A percentile compares a stretch with the other conserved stretches of the same genome.
Conservation (phyloP, 805 yeast species). For the Hanseniaspora nectarophila region DNA sequence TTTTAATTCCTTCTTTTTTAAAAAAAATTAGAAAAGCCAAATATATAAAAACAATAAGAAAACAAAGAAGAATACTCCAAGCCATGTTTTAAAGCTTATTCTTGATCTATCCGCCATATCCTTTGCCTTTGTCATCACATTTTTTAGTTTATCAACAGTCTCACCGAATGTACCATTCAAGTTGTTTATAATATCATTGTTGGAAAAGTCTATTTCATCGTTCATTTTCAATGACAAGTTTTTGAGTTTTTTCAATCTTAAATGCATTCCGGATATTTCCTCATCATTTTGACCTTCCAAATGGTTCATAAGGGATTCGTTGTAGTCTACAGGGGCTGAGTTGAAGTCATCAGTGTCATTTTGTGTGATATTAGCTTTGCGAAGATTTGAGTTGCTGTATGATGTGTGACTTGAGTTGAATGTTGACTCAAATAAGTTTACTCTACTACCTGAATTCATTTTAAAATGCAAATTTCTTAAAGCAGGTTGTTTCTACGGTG, state of each 20-base stretch:
- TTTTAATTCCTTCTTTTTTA: too few species aligned
- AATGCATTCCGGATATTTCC: constrained; percentile 41
- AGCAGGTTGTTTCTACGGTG: too few species aligned
- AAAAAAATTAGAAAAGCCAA: constrained; percentile 26
- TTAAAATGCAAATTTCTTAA: too few species aligned
- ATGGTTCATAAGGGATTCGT: constrained; percentile 44
- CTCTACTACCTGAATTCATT: constrained; percentile 24
- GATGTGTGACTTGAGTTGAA: constrained; percentile 8
- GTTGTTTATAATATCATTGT: constrained; percentile 32
- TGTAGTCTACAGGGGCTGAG: constrained; percentile 30
- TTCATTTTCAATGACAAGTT: constrained; percentile 49
- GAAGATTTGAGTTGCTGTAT: not conserved
- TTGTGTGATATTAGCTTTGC: constrained; percentile 1
- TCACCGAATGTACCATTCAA: constrained; percentile 37
- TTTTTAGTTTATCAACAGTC: constrained; percentile 37
- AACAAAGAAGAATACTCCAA: constrained; percentile 37
- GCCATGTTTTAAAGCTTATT: constrained; percentile 54
- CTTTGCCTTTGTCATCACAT: constrained; percentile 46
- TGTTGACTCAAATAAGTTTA: constrained; percentile 24
- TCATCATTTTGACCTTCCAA: constrained; percentile 59
- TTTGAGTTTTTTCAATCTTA: constrained; percentile 44
- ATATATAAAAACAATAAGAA: constrained; percentile 42
- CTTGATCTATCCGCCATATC: constrained; percentile 54
- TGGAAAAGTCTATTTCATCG: constrained; percentile 48
- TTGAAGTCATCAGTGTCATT: constrained; percentile 5